These are phyloP conservation scores for Manihot esculenta DNA, from an alignment of 441 rosid species.

Conservation along the genomic window DNA sequence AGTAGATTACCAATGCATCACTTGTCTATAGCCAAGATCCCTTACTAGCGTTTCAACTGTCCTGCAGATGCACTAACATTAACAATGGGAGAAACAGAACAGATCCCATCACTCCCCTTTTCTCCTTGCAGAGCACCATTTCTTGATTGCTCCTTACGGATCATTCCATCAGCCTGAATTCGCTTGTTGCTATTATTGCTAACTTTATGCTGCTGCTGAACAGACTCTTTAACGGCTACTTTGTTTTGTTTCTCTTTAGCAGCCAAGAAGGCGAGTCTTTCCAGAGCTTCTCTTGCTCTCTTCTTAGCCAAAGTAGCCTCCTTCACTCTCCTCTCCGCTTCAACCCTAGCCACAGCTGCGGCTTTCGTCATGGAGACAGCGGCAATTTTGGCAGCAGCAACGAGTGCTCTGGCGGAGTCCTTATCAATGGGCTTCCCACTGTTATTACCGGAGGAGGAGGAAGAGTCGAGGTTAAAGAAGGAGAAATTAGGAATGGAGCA, in stretches of 20 bases:
- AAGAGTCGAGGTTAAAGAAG: conserved; percentile 36
- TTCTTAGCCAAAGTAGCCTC: conserved; percentile 55
- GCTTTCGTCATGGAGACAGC: conserved; percentile 46
- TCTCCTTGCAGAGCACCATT: not conserved
- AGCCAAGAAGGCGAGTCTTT: conserved; percentile 46
- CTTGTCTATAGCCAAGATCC: too few relatives aligned
- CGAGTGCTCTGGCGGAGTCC: conserved; percentile 49
- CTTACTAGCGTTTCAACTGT: conserved; percentile 17
- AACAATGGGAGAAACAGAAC: not conserved
- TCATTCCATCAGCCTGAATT: conserved; percentile 14
- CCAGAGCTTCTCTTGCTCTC: conserved; percentile 66
- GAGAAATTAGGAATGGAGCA: conserved; percentile 62
- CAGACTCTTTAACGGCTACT: conserved; percentile 8
- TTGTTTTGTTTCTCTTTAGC: conserved; percentile 31
- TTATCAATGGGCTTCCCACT: conserved; percentile 25
- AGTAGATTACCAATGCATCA: not conserved
- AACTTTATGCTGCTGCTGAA: not conserved
- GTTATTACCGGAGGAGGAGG: conserved; percentile 1
- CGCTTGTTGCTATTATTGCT: conserved; percentile 6
- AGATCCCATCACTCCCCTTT: conserved; percentile 24
- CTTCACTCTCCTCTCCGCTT: conserved; percentile 50
- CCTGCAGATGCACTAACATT: conserved; percentile 6
- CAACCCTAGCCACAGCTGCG: conserved; percentile 42
- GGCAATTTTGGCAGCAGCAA: conserved; percentile 62
- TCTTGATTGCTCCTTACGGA: conserved; percentile 9